phyloP scores from a whole-genome alignment of 1,139 yeast species.

The Debaryomycetaceae sp. region DNA sequence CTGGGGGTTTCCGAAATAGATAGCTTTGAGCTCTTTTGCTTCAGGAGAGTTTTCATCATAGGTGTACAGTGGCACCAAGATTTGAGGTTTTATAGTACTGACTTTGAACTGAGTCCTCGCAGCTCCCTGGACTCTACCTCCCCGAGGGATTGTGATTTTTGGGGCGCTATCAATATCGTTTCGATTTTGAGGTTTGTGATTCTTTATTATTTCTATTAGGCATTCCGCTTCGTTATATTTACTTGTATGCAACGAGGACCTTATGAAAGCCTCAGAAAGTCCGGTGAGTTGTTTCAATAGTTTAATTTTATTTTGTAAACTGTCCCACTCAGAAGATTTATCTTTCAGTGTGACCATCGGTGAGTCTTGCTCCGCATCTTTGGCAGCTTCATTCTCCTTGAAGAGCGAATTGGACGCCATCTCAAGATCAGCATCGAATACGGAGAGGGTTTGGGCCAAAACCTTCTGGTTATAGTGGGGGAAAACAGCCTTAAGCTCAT shows the following conservation, averaged over 20 bases:
- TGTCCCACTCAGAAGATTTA: neutral
- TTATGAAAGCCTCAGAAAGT: constrained; percentile 1
- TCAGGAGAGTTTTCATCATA: constrained; percentile 14
- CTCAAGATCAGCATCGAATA: constrained; percentile 15
- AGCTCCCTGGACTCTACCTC: constrained; percentile 25
- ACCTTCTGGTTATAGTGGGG: constrained; percentile 15
- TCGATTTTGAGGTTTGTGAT: constrained; percentile 9
- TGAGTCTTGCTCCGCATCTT: neutral
- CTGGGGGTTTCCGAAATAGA: constrained; percentile 18
- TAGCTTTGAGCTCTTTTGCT: constrained; percentile 13
- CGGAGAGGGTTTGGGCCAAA: constrained; percentile 13
- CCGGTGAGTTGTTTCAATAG: constrained; percentile 3
- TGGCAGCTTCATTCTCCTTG: neutral
- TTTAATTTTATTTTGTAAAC: neutral
- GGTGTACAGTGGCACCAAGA: constrained; percentile 3
- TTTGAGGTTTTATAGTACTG: neutral
- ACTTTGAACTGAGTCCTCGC: constrained; percentile 3
- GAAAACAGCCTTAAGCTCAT: constrained; percentile 20
- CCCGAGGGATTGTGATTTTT: constrained; percentile 8
- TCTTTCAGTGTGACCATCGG: neutral
- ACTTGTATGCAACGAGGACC: constrained; percentile 9
- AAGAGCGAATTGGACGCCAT: constrained; percentile 8
- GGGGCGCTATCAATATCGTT: neutral
- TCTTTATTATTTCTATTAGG: constrained; percentile 26
- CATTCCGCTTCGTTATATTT: constrained; percentile 19